These are phyloP conservation scores for Aspergillus unguis DNA, from an alignment of 2,329 filamentous ascomycete species.

Conservation along the genomic window DNA sequence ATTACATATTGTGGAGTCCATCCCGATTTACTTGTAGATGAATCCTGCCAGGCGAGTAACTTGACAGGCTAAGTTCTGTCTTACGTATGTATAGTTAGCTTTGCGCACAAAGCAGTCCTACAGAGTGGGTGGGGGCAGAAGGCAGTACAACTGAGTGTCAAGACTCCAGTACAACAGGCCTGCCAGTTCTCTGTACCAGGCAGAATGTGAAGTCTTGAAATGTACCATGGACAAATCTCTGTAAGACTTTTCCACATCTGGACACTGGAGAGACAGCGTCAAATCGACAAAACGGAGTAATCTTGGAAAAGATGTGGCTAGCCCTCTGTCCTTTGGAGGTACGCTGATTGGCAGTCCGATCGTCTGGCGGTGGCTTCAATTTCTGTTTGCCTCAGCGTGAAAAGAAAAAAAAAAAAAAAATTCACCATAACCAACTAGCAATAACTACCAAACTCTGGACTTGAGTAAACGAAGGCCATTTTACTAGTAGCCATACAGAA, in stretches of 20 bases:
- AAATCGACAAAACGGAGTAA: not conserved
- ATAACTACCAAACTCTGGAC: not conserved
- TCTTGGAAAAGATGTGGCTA: constrained; percentile 2
- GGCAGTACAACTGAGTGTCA: not conserved
- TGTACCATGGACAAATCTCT: not conserved
- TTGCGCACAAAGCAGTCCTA: too few relatives aligned
- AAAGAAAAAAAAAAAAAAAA: constrained; percentile 3
- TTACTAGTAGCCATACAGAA: not conserved
- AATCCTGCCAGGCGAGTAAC: not conserved
- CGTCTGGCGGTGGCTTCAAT: constrained; percentile 2
- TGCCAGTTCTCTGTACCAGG: too few relatives aligned
- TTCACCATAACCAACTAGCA: not conserved
- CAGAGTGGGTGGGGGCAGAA: not conserved
- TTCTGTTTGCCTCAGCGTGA: constrained; percentile 8
- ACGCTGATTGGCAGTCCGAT: constrained; percentile 3
- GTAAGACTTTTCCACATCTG: not conserved
- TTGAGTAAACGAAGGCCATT: not conserved
- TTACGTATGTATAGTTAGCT: not conserved
- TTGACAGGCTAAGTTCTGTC: not conserved
- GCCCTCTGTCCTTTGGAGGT: not conserved
- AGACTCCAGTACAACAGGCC: not conserved
- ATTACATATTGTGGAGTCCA: not conserved
- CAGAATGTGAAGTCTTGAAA: too few relatives aligned
- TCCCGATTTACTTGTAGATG: not conserved
- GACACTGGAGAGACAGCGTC: not conserved